phyloP scores from a whole-genome alignment of 2,329 filamentous ascomycete genomes.

The Penicillium corylophilum region DNA sequence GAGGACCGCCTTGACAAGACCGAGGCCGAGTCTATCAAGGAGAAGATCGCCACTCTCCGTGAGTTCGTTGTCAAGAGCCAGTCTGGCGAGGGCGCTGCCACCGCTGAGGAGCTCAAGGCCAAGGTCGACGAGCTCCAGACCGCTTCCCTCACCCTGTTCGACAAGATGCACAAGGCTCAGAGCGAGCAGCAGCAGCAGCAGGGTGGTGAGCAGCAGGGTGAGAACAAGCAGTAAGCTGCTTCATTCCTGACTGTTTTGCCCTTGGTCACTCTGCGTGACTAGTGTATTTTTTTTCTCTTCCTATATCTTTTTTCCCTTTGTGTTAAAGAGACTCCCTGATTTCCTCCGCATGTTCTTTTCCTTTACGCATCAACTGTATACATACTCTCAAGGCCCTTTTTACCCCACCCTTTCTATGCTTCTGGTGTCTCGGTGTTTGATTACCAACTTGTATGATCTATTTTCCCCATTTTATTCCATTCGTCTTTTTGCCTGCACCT shows the following conservation, averaged over 20 bases:
- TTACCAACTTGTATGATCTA: constrained; percentile 26
- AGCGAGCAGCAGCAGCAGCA: constrained; percentile 61
- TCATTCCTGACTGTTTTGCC: constrained; percentile 39
- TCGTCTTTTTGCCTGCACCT: constrained; percentile 27
- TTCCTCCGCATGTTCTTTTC: constrained; percentile 26
- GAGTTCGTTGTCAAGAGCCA: constrained; percentile 94
- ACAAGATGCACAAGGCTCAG: constrained; percentile 99
- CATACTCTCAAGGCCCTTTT: constrained; percentile 31
- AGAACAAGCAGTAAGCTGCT: constrained; percentile 62
- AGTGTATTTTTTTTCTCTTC: constrained; percentile 29
- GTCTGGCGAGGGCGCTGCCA: constrained; percentile 81
- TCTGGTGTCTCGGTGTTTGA: constrained; percentile 40
- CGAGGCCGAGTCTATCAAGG: constrained; percentile 86
- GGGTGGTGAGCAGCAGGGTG: constrained; percentile 49
- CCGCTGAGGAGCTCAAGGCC: constrained; percentile 91
- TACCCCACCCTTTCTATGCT: constrained; percentile 25
- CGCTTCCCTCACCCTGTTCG: constrained; percentile 92
- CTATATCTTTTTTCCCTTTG: constrained; percentile 21
- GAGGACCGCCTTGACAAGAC: constrained; percentile 95
- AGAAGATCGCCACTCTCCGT: constrained; percentile 84
- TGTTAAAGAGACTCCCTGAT: constrained; percentile 24
- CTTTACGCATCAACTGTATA: constrained; percentile 37
- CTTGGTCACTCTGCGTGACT: constrained; percentile 19
- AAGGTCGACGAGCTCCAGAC: constrained; percentile 98
- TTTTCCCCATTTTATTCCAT: constrained; percentile 19